Percentiles rank a stretch among this genome's conserved stretches.
phyloP scores from a whole-genome alignment of 2,329 filamentous ascomycete species.

The Gnomoniopsis smithogilvyi region DNA sequence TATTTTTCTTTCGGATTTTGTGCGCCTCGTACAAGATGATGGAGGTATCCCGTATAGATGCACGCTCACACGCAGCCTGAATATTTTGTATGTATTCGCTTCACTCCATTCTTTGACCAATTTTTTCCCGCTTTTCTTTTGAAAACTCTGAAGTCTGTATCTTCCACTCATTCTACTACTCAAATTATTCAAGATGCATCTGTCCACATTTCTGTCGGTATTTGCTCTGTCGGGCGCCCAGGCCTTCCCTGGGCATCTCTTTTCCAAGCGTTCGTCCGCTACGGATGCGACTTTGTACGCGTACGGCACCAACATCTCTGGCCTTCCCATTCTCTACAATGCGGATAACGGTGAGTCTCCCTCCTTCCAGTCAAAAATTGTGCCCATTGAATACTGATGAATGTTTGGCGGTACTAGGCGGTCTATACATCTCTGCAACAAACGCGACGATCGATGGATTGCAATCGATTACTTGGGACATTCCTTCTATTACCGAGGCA shows the following conservation, averaged over 20 bases:
- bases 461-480: conserved; percentile 3
- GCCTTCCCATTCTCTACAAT: conserved; percentile 1
- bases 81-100: no score
- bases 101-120: no score
- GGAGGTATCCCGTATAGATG: no score
- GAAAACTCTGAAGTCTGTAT: no score
- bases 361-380: background rate
- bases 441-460: background rate
- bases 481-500: background rate
- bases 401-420: background rate
- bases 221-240: background rate
- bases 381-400: background rate
- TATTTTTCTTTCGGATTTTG: no score
- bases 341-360: background rate
- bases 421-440: background rate
- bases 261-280: conserved; percentile 4
- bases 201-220: background rate
- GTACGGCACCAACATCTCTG: conserved; percentile 8
- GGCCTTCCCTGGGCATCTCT: background rate
- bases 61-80: no score
- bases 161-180: no score
- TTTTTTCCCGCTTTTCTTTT: no score
- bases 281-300: conserved; percentile 14
- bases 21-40: no score
- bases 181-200: background rate